Base-by-base conservation (phyloP, 2,329 filamentous ascomycete species). In the Furcasterigmium furcatum region DNA sequence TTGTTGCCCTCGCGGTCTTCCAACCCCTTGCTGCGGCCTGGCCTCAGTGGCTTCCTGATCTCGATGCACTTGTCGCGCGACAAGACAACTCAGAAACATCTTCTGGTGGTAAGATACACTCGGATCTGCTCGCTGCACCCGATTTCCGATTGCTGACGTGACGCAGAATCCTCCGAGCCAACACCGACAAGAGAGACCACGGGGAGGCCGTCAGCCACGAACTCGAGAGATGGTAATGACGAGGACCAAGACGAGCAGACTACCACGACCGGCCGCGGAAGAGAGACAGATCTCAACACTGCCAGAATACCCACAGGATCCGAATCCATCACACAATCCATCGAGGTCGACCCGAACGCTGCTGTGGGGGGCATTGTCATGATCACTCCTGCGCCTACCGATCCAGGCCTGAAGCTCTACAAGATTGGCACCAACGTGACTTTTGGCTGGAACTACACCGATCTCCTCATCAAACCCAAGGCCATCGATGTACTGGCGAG, bases 391-490 rank as follows among this genome's bases (percentile, higher is more conserved):
- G 65, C 70, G 32, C 61, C 68, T 7, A 70, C 67, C 4, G 58
- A 63, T 5, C 64, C 66, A 10, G 67, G 69, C 21, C 68, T 71
- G 9, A 68, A 74, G 47, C 70, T 82, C 34, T 84, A 79, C 71
- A 80, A 80, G 57, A 80, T 85, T 49, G 76, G 78, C 49, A 74
- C 83, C 56, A 68, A 68, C 38, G 67, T 84, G 36, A 84, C 79
- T 13, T 81, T 78, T 63, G 73, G 65, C 39, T 86, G 81, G 80
- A 85, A 85, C 65, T 85, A 84, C 67, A 85, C 82, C 4, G 75
- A 74, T 38, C 61, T 86, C 24, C 68, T 72, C 45, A 79, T 67
- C 21, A 76, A 70, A 2, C 82, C 82, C 2, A 80, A 77, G 4
- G 81, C 79, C 34, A 58, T 86, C 46, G 79, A 85, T 52, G 68